Base-by-base conservation (phyloP, 2,329 filamentous ascomycete genomes). In the Colletotrichum sp. region DNA sequence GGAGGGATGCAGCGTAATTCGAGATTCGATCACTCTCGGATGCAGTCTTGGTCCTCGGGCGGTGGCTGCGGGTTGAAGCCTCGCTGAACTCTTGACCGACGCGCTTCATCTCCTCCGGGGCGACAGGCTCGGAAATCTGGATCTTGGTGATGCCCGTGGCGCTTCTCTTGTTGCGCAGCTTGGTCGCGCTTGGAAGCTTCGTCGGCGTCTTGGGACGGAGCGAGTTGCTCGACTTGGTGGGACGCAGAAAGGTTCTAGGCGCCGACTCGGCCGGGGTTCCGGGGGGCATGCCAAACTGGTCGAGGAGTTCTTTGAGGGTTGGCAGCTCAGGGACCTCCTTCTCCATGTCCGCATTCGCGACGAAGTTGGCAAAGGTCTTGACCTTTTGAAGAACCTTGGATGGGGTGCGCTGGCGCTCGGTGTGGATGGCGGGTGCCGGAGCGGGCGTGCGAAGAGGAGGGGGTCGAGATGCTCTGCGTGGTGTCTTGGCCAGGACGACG, bases 331-430 rank as follows among this genome's bases (percentile, higher is more conserved):
- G 74, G 14, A 64, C 48, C 1, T 75, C 72, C 61, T 68, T 75
- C 30, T 75, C 74, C 24, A 65, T 24, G 7, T 75, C 71, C 7
- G 34, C 43, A 14, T 55, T 66, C 6, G 66, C 52, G 32, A 67
- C 55, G 26, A 73, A 71, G 39, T 63, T 73, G 48, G 75, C 72
- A 24, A 77, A 73, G 3, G 77, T 75, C 69, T 73, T 78, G 48
- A 77, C 75, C 24, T 74, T 78, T 55, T 67, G 48, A 8, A 77
- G 65, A 16, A 76, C 67, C 57, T 69, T 71, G 13, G 77, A 72
- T 6, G 74, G 74, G 2, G 74, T 76, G 6, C 32, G 61, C n/a
- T 61, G 66, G 10, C 68, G 74, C 3, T 76, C 72, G 5, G 28
- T n/a, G 6, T 14, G 13, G 2, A 52, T 7, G 7, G 12, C 13